These are phyloP conservation scores for Emmonsiellopsis sp. DNA, from an alignment of 2,329 filamentous ascomycete species.

Conservation along the genomic window DNA sequence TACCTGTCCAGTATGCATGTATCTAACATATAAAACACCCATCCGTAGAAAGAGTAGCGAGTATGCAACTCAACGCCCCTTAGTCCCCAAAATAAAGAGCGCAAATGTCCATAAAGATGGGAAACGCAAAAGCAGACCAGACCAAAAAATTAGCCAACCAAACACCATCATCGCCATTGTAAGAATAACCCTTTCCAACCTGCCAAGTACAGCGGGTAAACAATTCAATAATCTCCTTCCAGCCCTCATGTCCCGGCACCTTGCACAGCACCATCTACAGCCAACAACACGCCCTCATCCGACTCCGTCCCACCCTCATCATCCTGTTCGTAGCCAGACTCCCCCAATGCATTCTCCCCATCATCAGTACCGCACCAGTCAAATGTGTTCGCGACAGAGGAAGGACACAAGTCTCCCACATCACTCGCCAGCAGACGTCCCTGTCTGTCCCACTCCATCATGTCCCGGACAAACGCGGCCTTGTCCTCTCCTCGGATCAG, in stretches of 20 bases:
- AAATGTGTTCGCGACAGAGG: background rate
- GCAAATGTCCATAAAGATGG: background rate
- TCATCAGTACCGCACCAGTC: background rate
- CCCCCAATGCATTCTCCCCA: background rate
- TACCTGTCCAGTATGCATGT: background rate
- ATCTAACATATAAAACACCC: background rate
- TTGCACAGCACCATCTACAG: no score
- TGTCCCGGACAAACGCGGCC: background rate
- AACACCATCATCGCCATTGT: no score
- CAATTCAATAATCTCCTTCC: no score
- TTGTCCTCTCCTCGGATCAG: slow-evolving; percentile 2
- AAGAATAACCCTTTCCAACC: no score
- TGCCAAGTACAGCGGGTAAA: no score
- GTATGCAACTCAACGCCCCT: slow-evolving; percentile 6
- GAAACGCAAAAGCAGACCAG: background rate
- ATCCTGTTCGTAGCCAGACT: background rate
- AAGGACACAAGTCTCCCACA: slow-evolving; percentile 1
- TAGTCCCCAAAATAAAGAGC: background rate
- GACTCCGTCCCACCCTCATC: background rate
- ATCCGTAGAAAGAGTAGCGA: background rate
- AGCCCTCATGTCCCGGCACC: no score
- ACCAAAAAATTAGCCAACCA: background rate
- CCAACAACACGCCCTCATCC: no score
- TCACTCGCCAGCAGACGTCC: slow-evolving; percentile 1
- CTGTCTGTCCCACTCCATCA: background rate